phyloP scores from a whole-genome alignment of 495 filamentous ascomycete genomes.

The Mytilinidion resinicola region DNA sequence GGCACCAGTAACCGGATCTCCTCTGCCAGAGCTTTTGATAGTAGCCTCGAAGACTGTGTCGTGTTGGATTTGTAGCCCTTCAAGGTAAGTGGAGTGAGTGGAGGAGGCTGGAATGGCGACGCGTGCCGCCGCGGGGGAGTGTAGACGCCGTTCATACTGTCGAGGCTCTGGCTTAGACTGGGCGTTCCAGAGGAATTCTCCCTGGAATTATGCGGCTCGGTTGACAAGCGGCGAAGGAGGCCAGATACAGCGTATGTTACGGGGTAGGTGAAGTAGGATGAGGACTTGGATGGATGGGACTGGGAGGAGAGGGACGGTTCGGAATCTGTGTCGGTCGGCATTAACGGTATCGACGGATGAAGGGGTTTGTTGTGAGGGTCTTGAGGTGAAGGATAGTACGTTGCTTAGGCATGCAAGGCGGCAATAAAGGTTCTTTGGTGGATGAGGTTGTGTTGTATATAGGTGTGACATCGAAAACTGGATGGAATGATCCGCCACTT shows the following conservation, averaged over 20 bases:
- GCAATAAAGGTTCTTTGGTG: no score
- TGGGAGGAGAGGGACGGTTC: conserved; percentile 11
- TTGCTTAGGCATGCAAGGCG: not conserved
- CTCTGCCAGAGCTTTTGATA: conserved; percentile 73
- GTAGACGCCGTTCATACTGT: conserved; percentile 30
- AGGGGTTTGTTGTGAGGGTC: not conserved
- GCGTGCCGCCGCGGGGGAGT: conserved; percentile 33
- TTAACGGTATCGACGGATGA: conserved; percentile 3
- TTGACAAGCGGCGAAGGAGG: conserved; percentile 34
- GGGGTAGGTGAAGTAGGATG: conserved; percentile 37
- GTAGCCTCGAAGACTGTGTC: conserved; percentile 37
- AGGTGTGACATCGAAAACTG: not conserved
- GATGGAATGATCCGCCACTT: conserved; percentile 2
- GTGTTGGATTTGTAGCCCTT: conserved; percentile 33
- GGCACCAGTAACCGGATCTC: conserved; percentile 90
- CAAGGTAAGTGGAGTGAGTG: conserved; percentile 36
- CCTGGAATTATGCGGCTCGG: conserved; percentile 23
- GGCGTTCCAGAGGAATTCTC: conserved; percentile 10
- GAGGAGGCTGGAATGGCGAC: conserved; percentile 45
- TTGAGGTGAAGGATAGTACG: not conserved
- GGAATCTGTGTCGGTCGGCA: conserved; percentile 23
- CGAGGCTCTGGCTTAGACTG: conserved; percentile 18
- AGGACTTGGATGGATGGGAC: conserved; percentile 11
- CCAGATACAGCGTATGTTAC: conserved; percentile 33
- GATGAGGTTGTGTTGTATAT: not conserved